These are phyloP conservation scores for Trichosporon coremiiforme DNA, from an alignment of 1,284 basidiomycete species.

Conservation along the genomic window DNA sequence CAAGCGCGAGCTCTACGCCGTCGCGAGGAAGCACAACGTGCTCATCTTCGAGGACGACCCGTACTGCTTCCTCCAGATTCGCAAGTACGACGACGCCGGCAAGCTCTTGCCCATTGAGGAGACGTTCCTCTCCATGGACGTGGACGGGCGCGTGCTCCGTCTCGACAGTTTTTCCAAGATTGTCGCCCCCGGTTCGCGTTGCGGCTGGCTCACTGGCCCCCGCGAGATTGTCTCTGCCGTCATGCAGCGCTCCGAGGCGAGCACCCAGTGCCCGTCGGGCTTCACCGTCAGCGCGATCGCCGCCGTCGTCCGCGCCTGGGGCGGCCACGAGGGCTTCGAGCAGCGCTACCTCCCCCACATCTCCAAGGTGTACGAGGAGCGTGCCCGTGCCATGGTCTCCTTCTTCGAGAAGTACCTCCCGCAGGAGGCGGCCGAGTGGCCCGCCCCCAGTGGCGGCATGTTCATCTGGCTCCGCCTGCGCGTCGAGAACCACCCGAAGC, in stretches of 20 bases:
- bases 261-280: slow-evolving; percentile 48
- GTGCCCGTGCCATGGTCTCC: slow-evolving; percentile 38
- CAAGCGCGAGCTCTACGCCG: slow-evolving; percentile 72
- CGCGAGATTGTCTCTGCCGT: slow-evolving; percentile 40
- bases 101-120: slow-evolving; percentile 34
- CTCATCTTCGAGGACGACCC: slow-evolving; percentile 77
- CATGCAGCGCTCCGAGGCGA: slow-evolving; percentile 44
- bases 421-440: slow-evolving; percentile 33
- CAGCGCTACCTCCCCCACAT: slow-evolving; percentile 46
- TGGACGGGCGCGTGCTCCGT: slow-evolving; percentile 75
- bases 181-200: slow-evolving; percentile 70
- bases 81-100: slow-evolving; percentile 54
- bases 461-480: slow-evolving; percentile 49
- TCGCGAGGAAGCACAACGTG: slow-evolving; percentile 72
- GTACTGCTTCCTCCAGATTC: slow-evolving; percentile 43
- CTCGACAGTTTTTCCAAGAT: slow-evolving; percentile 81
- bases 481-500: slow-evolving; percentile 44
- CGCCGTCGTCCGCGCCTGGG: slow-evolving; percentile 45
- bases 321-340: slow-evolving; percentile 49
- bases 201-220: slow-evolving; percentile 69
- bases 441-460: slow-evolving; percentile 45
- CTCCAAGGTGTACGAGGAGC: slow-evolving; percentile 41
- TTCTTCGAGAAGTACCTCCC: slow-evolving; percentile 42
- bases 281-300: slow-evolving; percentile 47
- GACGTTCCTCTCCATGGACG: slow-evolving; percentile 61